Base-by-base conservation (phyloP, 192 early-diverging fungal species). In the Coemansia umbellata region DNA sequence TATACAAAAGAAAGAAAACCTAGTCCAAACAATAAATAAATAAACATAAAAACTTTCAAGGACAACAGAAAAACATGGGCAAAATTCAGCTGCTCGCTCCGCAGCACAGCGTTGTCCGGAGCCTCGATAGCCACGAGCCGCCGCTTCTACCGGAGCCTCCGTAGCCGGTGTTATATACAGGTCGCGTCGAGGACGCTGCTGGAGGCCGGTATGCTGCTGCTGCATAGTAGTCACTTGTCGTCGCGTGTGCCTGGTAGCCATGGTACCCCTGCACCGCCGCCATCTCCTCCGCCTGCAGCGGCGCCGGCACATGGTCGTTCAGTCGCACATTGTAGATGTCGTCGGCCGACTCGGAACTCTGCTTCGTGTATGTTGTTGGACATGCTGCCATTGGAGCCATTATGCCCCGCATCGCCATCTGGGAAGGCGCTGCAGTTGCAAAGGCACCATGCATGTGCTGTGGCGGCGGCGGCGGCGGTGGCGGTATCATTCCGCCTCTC, bases 301-400 rank as follows among this genome's bases (percentile, higher is more conserved):
- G 69, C 37, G 56, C 28, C 32, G 69, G 69, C 10, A 71, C 69
- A 21, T 71, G 69, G 61, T 71, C 69, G 48, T 64, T 60, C 39
- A 71, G 42, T 36, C 61, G 55, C 31, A 71, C 69, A 27, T 71
- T 64, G 61, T 71, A 71, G n/a, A 71, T 71, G 37, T 63, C 69
- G 30, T 61, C 58, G 8, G 47, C 47, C 30, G 65, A 50, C 18
- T 56, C 53, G 48, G 48, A 36, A 14, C 31, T 21, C 32, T 37
- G 17, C 22, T 67, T 56, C 10, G 31, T 24, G 26, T 68, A 68
- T n/a, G n/a, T n/a, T n/a, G n/a, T n/a, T n/a, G n/a, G n/a, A n/a
- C n/a, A n/a, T n/a, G n/a, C n/a, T 8, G 58, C 31, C 27, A 59
- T 18, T 22, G 41, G 37, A 23, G 57, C 51, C 57, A 53, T 43